These are phyloP conservation scores for Ceratocystis eucalypticola DNA, from an alignment of 2,329 filamentous ascomycete genomes.

Conservation along the genomic window DNA sequence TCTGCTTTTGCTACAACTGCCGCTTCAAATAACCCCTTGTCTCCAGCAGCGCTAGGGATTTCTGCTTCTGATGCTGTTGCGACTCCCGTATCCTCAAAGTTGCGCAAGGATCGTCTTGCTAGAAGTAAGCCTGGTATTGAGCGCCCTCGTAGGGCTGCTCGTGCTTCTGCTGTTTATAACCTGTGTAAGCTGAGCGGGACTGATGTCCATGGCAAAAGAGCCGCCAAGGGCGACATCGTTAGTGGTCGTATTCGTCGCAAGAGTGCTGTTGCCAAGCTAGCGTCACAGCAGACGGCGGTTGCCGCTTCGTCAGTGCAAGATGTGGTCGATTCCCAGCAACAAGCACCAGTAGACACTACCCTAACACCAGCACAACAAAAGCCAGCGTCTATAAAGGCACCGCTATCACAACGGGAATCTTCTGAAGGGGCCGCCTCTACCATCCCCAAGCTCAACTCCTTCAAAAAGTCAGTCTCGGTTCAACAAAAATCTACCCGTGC, in stretches of 20 bases:
- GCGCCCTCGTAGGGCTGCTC: slow-evolving; percentile 21
- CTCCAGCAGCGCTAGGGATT: too few species aligned
- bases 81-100: slow-evolving; percentile 21
- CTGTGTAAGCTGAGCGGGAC: slow-evolving; percentile 49
- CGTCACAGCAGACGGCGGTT: not conserved
- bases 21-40: too few species aligned
- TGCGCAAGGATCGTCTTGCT: not conserved
- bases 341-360: slow-evolving; percentile 22
- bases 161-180: slow-evolving; percentile 40
- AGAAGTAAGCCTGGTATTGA: not conserved
- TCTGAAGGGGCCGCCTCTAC: not conserved
- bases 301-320: not conserved
- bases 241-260: slow-evolving; percentile 32
- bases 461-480: not conserved
- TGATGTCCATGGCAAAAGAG: slow-evolving; percentile 44
- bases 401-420: slow-evolving; percentile 25
- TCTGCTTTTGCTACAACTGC: not conserved
- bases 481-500: slow-evolving; percentile 21
- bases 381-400: not conserved
- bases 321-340: slow-evolving; percentile 25
- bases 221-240: slow-evolving; percentile 37
- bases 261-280: not conserved
- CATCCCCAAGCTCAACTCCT: not conserved
- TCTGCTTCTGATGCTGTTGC: not conserved
- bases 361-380: slow-evolving; percentile 20